A percentile compares a stretch with the other conserved stretches of the same genome.
These are phyloP conservation scores for Floccularia luteovirens DNA, from an alignment of 768 basidiomycete species.

Conservation along the genomic window DNA sequence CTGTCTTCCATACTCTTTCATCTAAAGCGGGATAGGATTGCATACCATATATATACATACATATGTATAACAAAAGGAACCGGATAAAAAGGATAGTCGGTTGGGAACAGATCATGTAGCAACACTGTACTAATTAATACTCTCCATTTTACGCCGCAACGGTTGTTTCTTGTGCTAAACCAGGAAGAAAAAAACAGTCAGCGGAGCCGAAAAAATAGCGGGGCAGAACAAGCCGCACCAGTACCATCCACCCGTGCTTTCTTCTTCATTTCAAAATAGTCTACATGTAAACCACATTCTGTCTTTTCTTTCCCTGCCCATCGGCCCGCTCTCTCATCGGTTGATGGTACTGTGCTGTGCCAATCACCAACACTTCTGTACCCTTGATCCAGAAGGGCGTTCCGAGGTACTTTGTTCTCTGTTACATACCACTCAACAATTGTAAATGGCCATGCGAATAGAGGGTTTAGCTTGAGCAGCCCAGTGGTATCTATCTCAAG, in stretches of 20 bases:
- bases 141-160: no score
- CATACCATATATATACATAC: no score
- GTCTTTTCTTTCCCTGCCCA: constrained; percentile 91
- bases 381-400: constrained; percentile 82
- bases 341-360: constrained; percentile 83
- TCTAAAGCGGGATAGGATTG: no score
- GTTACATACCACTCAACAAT: constrained; percentile 83
- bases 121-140: no score
- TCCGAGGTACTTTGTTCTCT: constrained; percentile 77
- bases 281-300: constrained; percentile 92
- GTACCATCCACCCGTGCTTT: constrained; percentile 34
- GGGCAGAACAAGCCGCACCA: no score
- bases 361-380: constrained; percentile 97
- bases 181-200: not conserved
- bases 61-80: no score
- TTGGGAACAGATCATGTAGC: no score
- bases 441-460: constrained; percentile 82
- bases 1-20: no score
- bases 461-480: constrained; percentile 89
- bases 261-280: constrained; percentile 80
- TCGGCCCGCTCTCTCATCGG: constrained; percentile 85
- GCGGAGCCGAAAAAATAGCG: not conserved
- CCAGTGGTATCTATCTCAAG: constrained; percentile 90
- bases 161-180: no score
- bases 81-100: no score